Percentiles rank a stretch among this genome's conserved stretches.
These are phyloP conservation scores for Solidago caesia DNA, from an alignment of 129 eudicot species.

Conservation along the genomic window DNA sequence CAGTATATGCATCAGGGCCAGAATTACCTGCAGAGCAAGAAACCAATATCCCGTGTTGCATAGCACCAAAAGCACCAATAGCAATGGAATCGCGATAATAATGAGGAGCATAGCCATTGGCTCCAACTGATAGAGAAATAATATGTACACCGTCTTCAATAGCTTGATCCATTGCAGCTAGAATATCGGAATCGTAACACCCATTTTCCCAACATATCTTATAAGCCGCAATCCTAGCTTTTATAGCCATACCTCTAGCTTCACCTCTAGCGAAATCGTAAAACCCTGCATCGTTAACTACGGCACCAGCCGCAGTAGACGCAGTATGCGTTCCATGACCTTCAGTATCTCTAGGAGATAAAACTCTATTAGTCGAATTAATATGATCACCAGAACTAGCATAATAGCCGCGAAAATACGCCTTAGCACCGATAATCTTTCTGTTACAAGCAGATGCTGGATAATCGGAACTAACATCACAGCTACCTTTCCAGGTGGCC, in stretches of 20 bases:
- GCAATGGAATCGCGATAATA: conserved; percentile 83
- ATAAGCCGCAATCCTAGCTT: conserved; percentile 91
- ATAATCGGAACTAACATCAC: conserved; percentile 55
- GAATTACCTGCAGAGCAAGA: conserved; percentile 94
- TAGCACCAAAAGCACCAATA: conserved; percentile 81
- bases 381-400: conserved; percentile 24
- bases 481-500: conserved; percentile 66
- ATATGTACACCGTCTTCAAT: conserved; percentile 74
- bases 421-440: conserved; percentile 83
- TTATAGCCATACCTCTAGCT: conserved; percentile 94
- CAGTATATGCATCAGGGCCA: conserved; percentile 76
- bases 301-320: conserved; percentile 91
- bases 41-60: conserved; percentile 61
- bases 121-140: conserved; percentile 84
- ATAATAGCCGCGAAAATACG: conserved; percentile 60
- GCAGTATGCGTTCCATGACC: conserved; percentile 98
- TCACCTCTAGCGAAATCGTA: conserved; percentile 71
- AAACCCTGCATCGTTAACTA: conserved; percentile 61
- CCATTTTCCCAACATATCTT: conserved; percentile 89
- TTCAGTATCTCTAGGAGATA: conserved; percentile 85
- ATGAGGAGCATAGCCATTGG: conserved; percentile 68
- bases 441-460: conserved; percentile 60
- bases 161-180: conserved; percentile 92
- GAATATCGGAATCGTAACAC: conserved; percentile 88
- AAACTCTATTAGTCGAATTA: conserved; percentile 34